Evolutionary conservation across 305 asterid genomes (phyloP).

Genomic region (Andrographis paniculata): DNA sequence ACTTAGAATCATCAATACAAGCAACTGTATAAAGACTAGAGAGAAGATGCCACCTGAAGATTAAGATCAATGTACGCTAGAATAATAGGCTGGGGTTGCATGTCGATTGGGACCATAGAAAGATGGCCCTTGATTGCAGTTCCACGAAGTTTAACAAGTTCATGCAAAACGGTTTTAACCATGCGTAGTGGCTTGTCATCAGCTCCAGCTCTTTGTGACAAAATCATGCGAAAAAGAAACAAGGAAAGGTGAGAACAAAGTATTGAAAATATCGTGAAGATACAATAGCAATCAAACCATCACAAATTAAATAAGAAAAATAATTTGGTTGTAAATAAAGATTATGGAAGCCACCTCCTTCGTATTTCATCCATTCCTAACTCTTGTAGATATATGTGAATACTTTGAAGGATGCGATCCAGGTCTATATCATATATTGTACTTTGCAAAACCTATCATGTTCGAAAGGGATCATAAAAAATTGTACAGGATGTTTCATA

Average conservation of each 20-base stretch:
- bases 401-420: slow-evolving; percentile 94
- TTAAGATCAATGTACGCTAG: slow-evolving; percentile 98
- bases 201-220: slow-evolving; percentile 74
- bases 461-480: slow-evolving; percentile 5
- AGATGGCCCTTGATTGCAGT: slow-evolving; percentile 99
- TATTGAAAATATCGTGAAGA: background rate
- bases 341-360: too few species aligned
- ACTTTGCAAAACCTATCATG: slow-evolving; percentile 79
- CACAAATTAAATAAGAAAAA: slow-evolving; percentile 9
- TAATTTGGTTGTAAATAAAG: too few species aligned
- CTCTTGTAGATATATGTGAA: slow-evolving; percentile 93
- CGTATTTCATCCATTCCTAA: slow-evolving; percentile 98
- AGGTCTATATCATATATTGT: slow-evolving; percentile 93
- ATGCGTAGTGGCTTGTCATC: slow-evolving; percentile 99
- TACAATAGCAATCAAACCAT: background rate
- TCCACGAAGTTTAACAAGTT: slow-evolving; percentile 98
- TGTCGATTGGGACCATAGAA: slow-evolving; percentile 97
- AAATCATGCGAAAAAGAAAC: slow-evolving; percentile 11
- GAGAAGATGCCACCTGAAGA: slow-evolving; percentile 62
- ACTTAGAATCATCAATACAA: slow-evolving; percentile 8
- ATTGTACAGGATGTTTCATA: background rate
- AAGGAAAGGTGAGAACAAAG: background rate
- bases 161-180: slow-evolving; percentile 99
- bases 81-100: slow-evolving; percentile 96
- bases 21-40: slow-evolving; percentile 7